These are phyloP conservation scores for Ophiocordyceps camponoti-rufipedis DNA, from an alignment of 2,329 filamentous ascomycete species.

Conservation along the genomic window DNA sequence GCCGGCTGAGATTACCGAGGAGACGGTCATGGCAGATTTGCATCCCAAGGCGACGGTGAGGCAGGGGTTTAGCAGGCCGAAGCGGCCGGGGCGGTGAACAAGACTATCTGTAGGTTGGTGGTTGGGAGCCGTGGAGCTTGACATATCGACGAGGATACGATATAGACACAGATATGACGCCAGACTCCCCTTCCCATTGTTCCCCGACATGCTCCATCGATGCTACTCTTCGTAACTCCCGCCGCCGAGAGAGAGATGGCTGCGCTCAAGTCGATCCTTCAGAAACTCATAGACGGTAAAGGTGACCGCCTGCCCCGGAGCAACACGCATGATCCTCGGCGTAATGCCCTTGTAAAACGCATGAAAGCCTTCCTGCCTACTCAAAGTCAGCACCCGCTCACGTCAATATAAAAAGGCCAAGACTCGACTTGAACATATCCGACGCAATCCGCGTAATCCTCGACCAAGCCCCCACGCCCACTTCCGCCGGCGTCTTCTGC, in stretches of 20 bases:
- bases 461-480: conserved; percentile 62
- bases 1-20: conserved; percentile 51
- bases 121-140: too few relatives aligned
- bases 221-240: conserved; percentile 47
- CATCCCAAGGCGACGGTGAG: conserved; percentile 48
- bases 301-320: conserved; percentile 73
- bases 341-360: conserved; percentile 99
- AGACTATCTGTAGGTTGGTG: too few relatives aligned
- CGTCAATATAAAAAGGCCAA: too few relatives aligned
- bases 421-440: conserved; percentile 61
- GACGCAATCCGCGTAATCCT: conserved; percentile 62
- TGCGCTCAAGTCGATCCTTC: conserved; percentile 53
- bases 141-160: background rate
- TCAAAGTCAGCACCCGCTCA: background rate
- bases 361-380: conserved; percentile 72
- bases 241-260: conserved; percentile 38
- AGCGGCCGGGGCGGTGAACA: conserved; percentile 52
- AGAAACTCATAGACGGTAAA: conserved; percentile 65
- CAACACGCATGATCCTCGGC: conserved; percentile 90
- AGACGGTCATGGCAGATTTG: conserved; percentile 45
- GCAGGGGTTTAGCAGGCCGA: conserved; percentile 57
- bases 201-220: too few relatives aligned
- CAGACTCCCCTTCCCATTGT: background rate
- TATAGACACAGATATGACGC: background rate
- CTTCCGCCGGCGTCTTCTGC: conserved; percentile 72